Conservation (phyloP, 202 grass and related monocot species). For the Alloteropsis angusta region DNA sequence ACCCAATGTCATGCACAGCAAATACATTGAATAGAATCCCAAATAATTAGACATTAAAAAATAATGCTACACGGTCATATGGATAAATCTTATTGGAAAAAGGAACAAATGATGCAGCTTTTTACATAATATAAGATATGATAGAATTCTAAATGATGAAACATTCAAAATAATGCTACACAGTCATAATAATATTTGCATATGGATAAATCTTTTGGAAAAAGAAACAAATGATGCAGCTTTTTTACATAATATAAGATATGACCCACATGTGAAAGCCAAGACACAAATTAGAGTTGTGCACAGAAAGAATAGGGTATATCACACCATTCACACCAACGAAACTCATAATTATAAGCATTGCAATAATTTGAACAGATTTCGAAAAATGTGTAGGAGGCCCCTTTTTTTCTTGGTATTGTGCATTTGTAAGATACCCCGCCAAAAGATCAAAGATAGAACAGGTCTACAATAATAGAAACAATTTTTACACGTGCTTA, state of each 20-base stretch:
- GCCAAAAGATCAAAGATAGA: conserved; percentile 12
- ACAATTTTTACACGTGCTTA: conserved; percentile 14
- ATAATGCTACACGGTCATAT: background rate
- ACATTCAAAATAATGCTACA: background rate
- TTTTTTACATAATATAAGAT: background rate
- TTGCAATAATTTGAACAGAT: background rate
- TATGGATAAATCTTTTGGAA: background rate
- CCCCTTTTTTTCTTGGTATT: background rate
- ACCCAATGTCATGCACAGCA: background rate
- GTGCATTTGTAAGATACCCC: background rate
- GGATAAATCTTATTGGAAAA: background rate
- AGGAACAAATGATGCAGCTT: background rate
- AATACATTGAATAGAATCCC: background rate
- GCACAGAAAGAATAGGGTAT: background rate
- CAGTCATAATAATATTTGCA: background rate
- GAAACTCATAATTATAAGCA: background rate
- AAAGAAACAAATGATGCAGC: background rate
- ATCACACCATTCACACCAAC: background rate
- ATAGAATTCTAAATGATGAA: background rate
- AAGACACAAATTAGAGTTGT: background rate
- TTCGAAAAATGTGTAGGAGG: background rate
- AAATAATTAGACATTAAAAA: background rate
- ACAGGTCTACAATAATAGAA: background rate
- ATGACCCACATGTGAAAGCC: background rate
- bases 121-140: background rate